phyloP scores from a whole-genome alignment of 2,329 filamentous ascomycete species.

The Zelopaecilomyces penicillatus region DNA sequence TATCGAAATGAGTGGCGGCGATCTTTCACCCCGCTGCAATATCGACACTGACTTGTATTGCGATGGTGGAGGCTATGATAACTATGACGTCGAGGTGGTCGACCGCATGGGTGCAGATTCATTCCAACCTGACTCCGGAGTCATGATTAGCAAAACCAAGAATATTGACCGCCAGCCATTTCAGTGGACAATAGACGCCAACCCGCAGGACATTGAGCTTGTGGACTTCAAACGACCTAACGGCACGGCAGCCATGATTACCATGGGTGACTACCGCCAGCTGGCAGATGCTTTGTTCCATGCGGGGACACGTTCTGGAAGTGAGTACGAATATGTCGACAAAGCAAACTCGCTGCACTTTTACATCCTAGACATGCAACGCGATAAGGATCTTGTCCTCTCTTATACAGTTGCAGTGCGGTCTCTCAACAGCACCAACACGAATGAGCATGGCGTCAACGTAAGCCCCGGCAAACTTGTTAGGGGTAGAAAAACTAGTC shows the following conservation, averaged over 20 bases:
- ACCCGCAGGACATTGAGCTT: slow-evolving; percentile 42
- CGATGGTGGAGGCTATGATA: slow-evolving; percentile 42
- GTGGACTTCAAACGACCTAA: slow-evolving; percentile 42
- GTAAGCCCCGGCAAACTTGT: slow-evolving; percentile 27
- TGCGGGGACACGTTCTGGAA: slow-evolving; percentile 42
- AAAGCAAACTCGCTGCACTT: slow-evolving; percentile 39
- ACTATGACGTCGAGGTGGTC: slow-evolving; percentile 44
- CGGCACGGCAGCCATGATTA: slow-evolving; percentile 37
- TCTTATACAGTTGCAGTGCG: slow-evolving; percentile 40
- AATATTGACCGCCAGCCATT: slow-evolving; percentile 35
- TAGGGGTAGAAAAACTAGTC: slow-evolving; percentile 13
- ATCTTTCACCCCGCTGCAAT: slow-evolving; percentile 37
- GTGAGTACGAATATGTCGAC: slow-evolving; percentile 40
- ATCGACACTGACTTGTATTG: slow-evolving; percentile 34
- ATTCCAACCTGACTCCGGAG: slow-evolving; percentile 42
- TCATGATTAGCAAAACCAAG: slow-evolving; percentile 47
- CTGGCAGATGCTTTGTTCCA: slow-evolving; percentile 46
- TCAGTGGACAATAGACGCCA: slow-evolving; percentile 47
- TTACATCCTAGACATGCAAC: slow-evolving; percentile 36
- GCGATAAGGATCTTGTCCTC: slow-evolving; percentile 34
- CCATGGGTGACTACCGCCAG: slow-evolving; percentile 45
- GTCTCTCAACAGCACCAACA: slow-evolving; percentile 28
- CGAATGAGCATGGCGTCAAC: slow-evolving; percentile 22
- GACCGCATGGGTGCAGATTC: slow-evolving; percentile 46
- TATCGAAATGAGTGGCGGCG: slow-evolving; percentile 31